A percentile compares a stretch with the other conserved stretches of the same genome.
phyloP scores from a whole-genome alignment of 2,329 filamentous ascomycete genomes.

The Geosmithia morbida region DNA sequence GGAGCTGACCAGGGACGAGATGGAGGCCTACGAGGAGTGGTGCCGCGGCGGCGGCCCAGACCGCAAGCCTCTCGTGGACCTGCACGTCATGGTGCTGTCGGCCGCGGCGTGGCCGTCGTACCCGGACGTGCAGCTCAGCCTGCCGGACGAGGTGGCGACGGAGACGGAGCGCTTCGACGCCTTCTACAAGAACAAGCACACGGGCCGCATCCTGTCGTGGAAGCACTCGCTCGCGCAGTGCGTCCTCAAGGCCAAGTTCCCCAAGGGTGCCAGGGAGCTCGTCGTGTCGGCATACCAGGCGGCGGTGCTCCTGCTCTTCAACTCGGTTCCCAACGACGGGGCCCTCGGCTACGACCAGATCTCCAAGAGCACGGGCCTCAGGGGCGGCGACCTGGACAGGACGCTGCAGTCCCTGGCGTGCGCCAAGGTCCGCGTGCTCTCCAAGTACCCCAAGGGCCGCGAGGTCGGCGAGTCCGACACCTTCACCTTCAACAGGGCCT shows the following conservation, averaged over 20 bases:
- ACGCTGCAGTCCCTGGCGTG: conserved; percentile 93
- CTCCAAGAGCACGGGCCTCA: conserved; percentile 56
- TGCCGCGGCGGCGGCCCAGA: conserved; percentile 36
- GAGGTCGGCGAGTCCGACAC: conserved; percentile 69
- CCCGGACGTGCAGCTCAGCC: conserved; percentile 53
- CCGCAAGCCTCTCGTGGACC: conserved; percentile 34
- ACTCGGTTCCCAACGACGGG: conserved; percentile 47
- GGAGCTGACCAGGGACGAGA: conserved; percentile 83
- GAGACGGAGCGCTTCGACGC: conserved; percentile 69
- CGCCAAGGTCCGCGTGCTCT: conserved; percentile 70
- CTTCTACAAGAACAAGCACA: conserved; percentile 84
- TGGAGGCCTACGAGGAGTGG: conserved; percentile 70
- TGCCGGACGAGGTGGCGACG: conserved; percentile 62
- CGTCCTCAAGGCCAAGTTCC: conserved; percentile 67
- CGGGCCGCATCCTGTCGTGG: conserved; percentile 75
- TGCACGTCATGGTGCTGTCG: conserved; percentile 83
- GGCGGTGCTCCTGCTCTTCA: conserved; percentile 82
- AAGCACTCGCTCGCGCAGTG: conserved; percentile 90
- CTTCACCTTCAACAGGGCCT: conserved; percentile 67
- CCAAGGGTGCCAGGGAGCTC: conserved; percentile 71
- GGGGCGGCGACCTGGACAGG: conserved; percentile 66
- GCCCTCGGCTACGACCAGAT: conserved; percentile 66
- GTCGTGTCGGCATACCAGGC: conserved; percentile 88
- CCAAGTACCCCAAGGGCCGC: conserved; percentile 70
- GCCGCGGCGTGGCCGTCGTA: conserved; percentile 89